Percentiles rank a stretch among this genome's conserved stretches.
Evolutionary conservation across 768 basidiomycete species (phyloP).

Genomic region (Melanogaster broomeanus): DNA sequence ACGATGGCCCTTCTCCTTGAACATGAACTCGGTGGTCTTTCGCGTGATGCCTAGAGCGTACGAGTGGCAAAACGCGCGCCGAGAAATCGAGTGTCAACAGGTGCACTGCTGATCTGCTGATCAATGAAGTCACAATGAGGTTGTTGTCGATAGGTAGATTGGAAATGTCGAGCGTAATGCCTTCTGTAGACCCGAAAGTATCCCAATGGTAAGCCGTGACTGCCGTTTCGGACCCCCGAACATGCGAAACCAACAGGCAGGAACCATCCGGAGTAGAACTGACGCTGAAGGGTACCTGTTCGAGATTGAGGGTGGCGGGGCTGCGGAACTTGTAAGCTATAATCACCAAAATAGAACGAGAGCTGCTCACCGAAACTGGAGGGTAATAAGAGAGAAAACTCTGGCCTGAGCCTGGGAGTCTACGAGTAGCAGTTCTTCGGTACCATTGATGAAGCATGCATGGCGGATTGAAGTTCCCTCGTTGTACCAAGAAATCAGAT

Average conservation of each 20-base stretch:
- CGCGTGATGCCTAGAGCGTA: conserved; percentile 50
- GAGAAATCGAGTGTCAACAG: conserved; percentile 40
- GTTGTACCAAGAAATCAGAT: conserved; percentile 45
- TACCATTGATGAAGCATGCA: conserved; percentile 44
- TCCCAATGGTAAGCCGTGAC: conserved; percentile 50
- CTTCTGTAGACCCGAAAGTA: conserved; percentile 50
- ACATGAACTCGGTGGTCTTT: conserved; percentile 53
- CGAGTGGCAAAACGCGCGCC: conserved; percentile 36
- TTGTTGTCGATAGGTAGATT: conserved; percentile 17
- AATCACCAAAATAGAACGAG: neutral
- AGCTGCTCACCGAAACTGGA: conserved; percentile 46
- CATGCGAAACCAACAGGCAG: conserved; percentile 40
- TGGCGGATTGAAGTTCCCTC: conserved; percentile 27
- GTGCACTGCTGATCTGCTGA: conserved; percentile 40
- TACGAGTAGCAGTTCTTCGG: conserved; percentile 49
- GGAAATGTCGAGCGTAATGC: conserved; percentile 37
- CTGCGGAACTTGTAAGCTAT: conserved; percentile 21
- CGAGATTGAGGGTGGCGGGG: conserved; percentile 42
- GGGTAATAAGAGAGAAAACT: conserved; percentile 48
- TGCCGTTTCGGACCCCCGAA: conserved; percentile 7
- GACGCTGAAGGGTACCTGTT: conserved; percentile 29
- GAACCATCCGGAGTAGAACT: conserved; percentile 51
- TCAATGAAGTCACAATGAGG: conserved; percentile 44
- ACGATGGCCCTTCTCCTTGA: conserved; percentile 42
- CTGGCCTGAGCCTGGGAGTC: conserved; percentile 42